Conservation (phyloP, 2,329 filamentous ascomycete species). For the Trichoderma atroviride region DNA sequence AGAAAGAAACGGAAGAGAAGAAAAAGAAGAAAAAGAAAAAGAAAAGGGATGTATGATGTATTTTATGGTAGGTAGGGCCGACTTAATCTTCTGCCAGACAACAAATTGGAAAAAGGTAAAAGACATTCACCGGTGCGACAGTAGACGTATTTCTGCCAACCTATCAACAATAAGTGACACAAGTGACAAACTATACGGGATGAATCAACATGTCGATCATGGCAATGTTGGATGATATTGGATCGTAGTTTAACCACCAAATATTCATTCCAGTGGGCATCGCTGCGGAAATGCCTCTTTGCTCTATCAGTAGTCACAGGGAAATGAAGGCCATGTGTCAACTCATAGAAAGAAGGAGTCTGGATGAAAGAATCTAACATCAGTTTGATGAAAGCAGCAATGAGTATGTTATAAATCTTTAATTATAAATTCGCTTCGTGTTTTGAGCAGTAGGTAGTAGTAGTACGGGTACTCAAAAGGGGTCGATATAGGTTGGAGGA, state of each 20-base stretch:
- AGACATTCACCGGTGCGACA: no score
- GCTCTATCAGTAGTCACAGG: not conserved
- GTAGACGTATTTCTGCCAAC: not conserved
- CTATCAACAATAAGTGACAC: not conserved
- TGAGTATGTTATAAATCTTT: not conserved
- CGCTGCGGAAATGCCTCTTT: not conserved
- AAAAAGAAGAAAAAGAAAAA: not conserved
- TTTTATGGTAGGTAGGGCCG: not conserved
- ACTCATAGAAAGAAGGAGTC: not conserved
- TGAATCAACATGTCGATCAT: not conserved
- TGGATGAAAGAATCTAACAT: not conserved
- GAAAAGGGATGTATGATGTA: not conserved
- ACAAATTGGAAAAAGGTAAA: not conserved
- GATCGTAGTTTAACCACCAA: not conserved
- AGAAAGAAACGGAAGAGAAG: not conserved
- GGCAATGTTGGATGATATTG: not conserved
- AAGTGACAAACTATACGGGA: not conserved
- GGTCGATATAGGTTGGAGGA: not conserved
- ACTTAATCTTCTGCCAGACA: not conserved
- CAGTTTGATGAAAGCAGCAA: not conserved
- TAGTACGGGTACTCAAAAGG: not conserved
- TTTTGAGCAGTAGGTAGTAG: not conserved
- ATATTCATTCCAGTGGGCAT: not conserved
- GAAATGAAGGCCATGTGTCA: not conserved
- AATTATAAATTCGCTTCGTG: not conserved